Conservation (phyloP, 768 basidiomycete genomes). For the Omphalotus guepiniiformis region DNA sequence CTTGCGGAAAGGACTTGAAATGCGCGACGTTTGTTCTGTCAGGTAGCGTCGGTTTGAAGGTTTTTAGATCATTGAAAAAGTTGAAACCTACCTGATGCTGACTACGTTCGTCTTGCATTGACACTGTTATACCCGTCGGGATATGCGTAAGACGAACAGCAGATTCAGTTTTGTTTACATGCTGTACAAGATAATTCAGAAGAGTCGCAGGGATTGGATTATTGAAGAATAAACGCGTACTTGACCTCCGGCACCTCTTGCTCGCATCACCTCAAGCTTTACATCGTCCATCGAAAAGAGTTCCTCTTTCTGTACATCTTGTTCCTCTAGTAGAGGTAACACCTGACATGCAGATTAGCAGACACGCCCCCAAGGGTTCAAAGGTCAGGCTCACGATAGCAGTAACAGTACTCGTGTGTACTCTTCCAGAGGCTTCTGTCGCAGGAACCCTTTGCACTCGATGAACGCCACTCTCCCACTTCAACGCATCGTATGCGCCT, state of each 20-base stretch:
- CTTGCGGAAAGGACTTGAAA: constrained; percentile 87
- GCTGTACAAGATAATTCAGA: constrained; percentile 39
- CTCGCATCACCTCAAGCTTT: constrained; percentile 89
- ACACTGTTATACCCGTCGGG: constrained; percentile 87
- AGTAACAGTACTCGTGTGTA: constrained; percentile 90
- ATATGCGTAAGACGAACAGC: constrained; percentile 92
- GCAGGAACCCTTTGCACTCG: constrained; percentile 91
- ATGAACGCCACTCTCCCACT: constrained; percentile 95
- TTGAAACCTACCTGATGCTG: constrained; percentile 75
- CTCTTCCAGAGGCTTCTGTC: constrained; percentile 82
- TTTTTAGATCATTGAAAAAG: background rate
- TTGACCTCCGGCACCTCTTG: constrained; percentile 96
- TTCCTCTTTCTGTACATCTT: constrained; percentile 52
- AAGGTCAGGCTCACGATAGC: constrained; percentile 56
- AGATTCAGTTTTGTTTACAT: constrained; percentile 98
- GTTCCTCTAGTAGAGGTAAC: constrained; percentile 72
- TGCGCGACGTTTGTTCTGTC: constrained; percentile 86
- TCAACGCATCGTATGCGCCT: constrained; percentile 72
- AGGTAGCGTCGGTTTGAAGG: background rate
- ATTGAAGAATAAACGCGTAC: constrained; percentile 39
- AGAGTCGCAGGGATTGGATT: background rate
- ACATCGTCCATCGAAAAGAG: constrained; percentile 83
- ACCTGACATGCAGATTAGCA: constrained; percentile 49
- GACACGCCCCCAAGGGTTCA: background rate
- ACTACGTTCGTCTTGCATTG: constrained; percentile 96